A percentile compares a stretch with the other conserved stretches of the same genome.
Evolutionary conservation across 2,329 filamentous ascomycete species (phyloP).

Genomic region (Ceratocystis alfenasii): DNA sequence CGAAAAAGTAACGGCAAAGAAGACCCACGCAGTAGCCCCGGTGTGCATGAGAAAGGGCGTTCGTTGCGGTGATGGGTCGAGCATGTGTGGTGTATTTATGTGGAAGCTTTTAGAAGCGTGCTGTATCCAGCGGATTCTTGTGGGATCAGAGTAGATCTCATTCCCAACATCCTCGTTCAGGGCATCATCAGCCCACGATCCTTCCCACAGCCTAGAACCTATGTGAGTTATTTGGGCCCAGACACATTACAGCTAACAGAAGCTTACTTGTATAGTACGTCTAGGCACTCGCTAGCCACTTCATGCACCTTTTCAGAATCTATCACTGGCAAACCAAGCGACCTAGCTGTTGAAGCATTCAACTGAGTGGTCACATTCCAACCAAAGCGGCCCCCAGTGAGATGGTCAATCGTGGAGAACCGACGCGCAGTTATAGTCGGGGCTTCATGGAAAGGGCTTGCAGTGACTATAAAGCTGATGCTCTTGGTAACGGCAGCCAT

Average conservation of each 20-base stretch:
- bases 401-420: slow-evolving; percentile 55
- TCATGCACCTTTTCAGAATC: slow-evolving; percentile 41
- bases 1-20: background rate
- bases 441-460: slow-evolving; percentile 56
- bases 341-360: slow-evolving; percentile 53
- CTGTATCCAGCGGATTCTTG: slow-evolving; percentile 48
- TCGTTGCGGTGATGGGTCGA: slow-evolving; percentile 49
- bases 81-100: slow-evolving; percentile 48
- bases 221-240: background rate
- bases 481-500: slow-evolving; percentile 57
- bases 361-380: slow-evolving; percentile 54
- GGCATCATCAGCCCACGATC: slow-evolving; percentile 50
- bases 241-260: background rate
- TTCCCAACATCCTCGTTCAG: slow-evolving; percentile 43
- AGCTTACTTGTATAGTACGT: slow-evolving; percentile 44
- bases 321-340: slow-evolving; percentile 46
- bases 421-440: slow-evolving; percentile 54
- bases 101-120: slow-evolving; percentile 49
- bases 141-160: slow-evolving; percentile 35
- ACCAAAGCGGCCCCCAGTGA: slow-evolving; percentile 46
- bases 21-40: slow-evolving; percentile 40
- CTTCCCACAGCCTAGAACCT: slow-evolving; percentile 26
- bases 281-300: slow-evolving; percentile 48
- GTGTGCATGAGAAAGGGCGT: slow-evolving; percentile 55
- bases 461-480: slow-evolving; percentile 57